These are phyloP conservation scores for Dichotomopilus funicola DNA, from an alignment of 2,329 filamentous ascomycete genomes.

Conservation along the genomic window DNA sequence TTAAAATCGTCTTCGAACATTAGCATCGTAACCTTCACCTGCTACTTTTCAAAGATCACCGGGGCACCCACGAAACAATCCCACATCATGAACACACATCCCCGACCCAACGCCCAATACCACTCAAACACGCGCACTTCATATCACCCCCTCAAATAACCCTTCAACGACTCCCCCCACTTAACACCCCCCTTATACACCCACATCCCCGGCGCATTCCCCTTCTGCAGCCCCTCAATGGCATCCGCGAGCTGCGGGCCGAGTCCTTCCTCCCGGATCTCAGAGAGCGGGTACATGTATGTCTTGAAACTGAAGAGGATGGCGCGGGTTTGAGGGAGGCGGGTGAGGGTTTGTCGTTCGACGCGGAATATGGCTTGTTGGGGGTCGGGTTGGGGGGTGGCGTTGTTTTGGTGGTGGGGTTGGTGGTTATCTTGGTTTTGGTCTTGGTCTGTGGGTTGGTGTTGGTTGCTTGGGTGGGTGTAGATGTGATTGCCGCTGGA, in stretches of 20 bases:
- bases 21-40: too few relatives aligned
- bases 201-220: conserved; percentile 50
- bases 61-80: too few relatives aligned
- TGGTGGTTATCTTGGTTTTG: conserved; percentile 12
- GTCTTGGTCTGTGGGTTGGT: conserved; percentile 35
- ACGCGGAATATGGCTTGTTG: conserved; percentile 35
- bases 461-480: conserved; percentile 28
- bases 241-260: conserved; percentile 43
- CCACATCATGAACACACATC: too few relatives aligned
- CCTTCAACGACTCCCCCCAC: conserved; percentile 42
- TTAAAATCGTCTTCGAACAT: too few relatives aligned
- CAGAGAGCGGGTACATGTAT: conserved; percentile 42
- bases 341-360: conserved; percentile 46
- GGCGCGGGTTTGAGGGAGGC: conserved; percentile 40
- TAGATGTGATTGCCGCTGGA: conserved; percentile 32
- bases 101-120: too few relatives aligned
- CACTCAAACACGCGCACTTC: too few relatives aligned
- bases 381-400: too few relatives aligned
- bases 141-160: conserved; percentile 35
- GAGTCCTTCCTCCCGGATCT: conserved; percentile 44
- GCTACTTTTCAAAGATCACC: too few relatives aligned
- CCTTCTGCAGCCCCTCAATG: conserved; percentile 44
- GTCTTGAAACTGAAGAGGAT: conserved; percentile 53
- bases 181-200: conserved; percentile 43
- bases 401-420: too few relatives aligned